Evolutionary conservation across 1,284 basidiomycete genomes (phyloP), one percentile per base, ranked within the genome.

Genomic region (Waitea zeae): DNA sequence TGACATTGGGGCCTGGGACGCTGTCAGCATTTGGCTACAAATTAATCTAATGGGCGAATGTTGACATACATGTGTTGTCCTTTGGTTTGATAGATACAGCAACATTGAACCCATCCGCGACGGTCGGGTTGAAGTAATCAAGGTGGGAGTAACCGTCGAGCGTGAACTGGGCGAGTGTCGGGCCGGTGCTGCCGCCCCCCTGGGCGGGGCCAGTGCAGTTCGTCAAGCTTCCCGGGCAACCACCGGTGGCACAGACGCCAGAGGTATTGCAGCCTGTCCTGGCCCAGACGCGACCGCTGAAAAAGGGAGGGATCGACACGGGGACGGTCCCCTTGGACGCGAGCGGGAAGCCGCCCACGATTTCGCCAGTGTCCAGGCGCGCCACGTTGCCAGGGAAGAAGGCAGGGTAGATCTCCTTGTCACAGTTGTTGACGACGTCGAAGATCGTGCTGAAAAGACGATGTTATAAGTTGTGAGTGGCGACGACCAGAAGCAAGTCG

Each of bases 251-350:
- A 15, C 34, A 35, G n/a, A 11, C 15, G 26, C 34, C 34, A 29
- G 22, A 15, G 24, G 20, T 12, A 20, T 38, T 22, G 33, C 37
- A 38, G 19, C 37, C 37, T 2, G 37, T 38, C 13, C 37, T 32
- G 9, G 26, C 37, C 37, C 37, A 38, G 33, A 35, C 26, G 18
- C 37, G 37, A n/a, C 37, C 37, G 28, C 35, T 36, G 17, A 7
- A 36, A n/a, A 12, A 15, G 30, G 5, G 6, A 11, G 5, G 13
- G 12, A 35, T 12, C 24, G 34, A 28, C 13, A 35, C 27, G 26
- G 13, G n/a, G 12, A 28, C 24, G 12, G 20, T 17, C 14, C 24
- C 34, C 17, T 26, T 26, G 13, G 34, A 20, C 4, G 24, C 24
- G 22, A 35, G 34, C 4, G 34, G 14, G 26, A 35, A 35, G 11